Evolutionary conservation across 2,329 filamentous ascomycete species (phyloP), one percentile per base, ranked within the genome.

Genomic region (Penicillium occitanis): DNA sequence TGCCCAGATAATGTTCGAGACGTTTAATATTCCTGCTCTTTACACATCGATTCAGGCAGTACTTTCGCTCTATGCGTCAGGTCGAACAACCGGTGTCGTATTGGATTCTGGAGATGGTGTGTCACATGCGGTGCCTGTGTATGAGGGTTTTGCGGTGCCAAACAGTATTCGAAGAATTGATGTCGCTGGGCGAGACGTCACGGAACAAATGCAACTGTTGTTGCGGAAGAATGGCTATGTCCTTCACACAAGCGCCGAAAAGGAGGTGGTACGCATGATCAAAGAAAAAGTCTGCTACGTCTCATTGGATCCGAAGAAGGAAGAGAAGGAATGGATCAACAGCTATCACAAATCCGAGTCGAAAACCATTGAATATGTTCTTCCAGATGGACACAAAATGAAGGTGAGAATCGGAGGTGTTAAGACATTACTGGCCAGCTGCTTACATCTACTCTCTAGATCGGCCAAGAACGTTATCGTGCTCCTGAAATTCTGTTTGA

Each of bases 1-100:
- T 46, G 95, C 95, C 50, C 95, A 99, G 79, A 96, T 99, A 70
- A 88, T 99, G 65, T 99, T 99, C 80, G 95, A 99, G 82, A 97
- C 94, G 2, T 98, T 98, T 85, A 98, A 98, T 76, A 94, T 98
- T 11, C 95, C 95, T 13, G 95, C 95, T 3, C 85, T 98, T 55
- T 97, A 97, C 82, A 97, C 92, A 65, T 97, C 93, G 1, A 97
- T 99, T 71, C 95, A 99, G 83, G 95, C 95, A 0, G 93, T 98
- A 22, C 87, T 99, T 65, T 97, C 94, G 57, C 84, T 99, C 68
- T 99, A 99, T 80, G 94, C 95, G 64, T 97, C 92, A 64, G 95
- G 95, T 25, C 90, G 95, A 71, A 98, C 95, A 28, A 98, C 95
- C 3, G 95, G 95, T 72, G 93, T 98, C 68, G 95, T 99, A 13